A percentile compares a stretch with the other conserved stretches of the same genome.
Evolutionary conservation across 495 filamentous ascomycete species (phyloP).

Genomic region (Cercophora samala): DNA sequence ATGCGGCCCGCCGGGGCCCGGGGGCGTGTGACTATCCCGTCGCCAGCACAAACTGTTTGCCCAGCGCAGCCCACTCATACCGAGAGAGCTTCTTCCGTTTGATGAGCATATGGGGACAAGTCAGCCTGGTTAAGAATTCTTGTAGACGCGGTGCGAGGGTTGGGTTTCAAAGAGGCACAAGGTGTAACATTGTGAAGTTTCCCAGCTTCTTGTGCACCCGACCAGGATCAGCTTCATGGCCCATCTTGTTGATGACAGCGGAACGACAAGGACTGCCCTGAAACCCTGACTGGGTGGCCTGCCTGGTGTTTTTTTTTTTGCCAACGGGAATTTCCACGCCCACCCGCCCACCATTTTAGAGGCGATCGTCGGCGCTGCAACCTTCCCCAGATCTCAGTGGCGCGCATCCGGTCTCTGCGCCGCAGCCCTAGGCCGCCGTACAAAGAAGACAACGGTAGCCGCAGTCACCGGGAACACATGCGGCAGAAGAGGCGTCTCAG

Average conservation of each 20-base stretch:
- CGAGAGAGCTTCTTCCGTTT: constrained; percentile 8
- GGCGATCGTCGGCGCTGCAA: constrained; percentile 18
- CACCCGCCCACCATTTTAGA: constrained; percentile 4
- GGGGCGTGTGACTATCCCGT: background rate
- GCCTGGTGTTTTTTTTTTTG: constrained; percentile 18
- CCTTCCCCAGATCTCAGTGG: constrained; percentile 23
- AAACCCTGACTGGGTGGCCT: constrained; percentile 5
- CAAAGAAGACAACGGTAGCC: background rate
- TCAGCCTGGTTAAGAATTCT: background rate
- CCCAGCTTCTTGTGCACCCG: background rate
- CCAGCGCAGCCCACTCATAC: background rate
- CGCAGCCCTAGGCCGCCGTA: background rate
- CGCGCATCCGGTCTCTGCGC: constrained; percentile 1
- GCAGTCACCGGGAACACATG: background rate
- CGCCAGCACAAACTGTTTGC: background rate
- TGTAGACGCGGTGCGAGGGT: background rate
- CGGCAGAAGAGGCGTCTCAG: background rate
- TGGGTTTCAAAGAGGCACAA: constrained; percentile 1
- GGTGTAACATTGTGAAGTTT: background rate
- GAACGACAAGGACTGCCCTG: constrained; percentile 4
- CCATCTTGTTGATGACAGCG: background rate
- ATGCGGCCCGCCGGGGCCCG: background rate
- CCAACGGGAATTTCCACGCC: constrained; percentile 20
- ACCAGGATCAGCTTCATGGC: background rate
- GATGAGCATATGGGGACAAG: background rate